Evolutionary conservation across 805 yeast species (phyloP).

Genomic region (Aciculoconidium aculeatum): DNA sequence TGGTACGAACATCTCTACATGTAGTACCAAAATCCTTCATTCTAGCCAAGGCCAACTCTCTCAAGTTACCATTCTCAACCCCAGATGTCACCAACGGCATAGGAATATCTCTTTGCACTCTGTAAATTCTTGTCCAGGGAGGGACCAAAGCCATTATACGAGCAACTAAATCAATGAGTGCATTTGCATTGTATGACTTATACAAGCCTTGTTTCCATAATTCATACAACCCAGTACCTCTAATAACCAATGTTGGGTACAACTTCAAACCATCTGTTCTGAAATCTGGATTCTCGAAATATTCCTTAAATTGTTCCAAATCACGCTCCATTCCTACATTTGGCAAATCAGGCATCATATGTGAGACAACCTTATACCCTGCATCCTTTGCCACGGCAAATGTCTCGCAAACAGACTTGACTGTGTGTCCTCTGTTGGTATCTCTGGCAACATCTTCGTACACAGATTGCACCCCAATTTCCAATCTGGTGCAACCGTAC

Average conservation of each 20-base stretch:
- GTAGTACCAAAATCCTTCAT: conserved; percentile 97
- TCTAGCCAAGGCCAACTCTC: conserved; percentile 93
- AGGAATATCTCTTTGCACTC: conserved; percentile 98
- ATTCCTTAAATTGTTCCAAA: conserved; percentile 90
- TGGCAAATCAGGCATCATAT: conserved; percentile 99
- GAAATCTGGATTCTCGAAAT: conserved; percentile 94
- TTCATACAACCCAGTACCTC: conserved; percentile 97
- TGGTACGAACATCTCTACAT: conserved; percentile 92
- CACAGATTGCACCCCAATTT: conserved; percentile 94
- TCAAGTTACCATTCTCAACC: conserved; percentile 93
- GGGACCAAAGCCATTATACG: conserved; percentile 94
- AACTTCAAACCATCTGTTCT: conserved; percentile 95
- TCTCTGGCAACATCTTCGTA: conserved; percentile 98
- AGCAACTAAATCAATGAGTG: conserved; percentile 89
- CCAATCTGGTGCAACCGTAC: conserved; percentile 95
- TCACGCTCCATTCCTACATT: conserved; percentile 99
- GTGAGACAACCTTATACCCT: conserved; percentile 95
- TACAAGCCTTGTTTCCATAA: conserved; percentile 95
- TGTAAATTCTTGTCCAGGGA: conserved; percentile 98
- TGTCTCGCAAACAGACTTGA: conserved; percentile 91
- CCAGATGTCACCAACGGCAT: conserved; percentile 98
- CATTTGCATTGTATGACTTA: conserved; percentile 91
- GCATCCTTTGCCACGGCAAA: conserved; percentile 96
- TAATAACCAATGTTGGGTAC: conserved; percentile 91
- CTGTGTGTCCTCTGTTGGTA: conserved; percentile 97